Percentiles rank a stretch among this genome's conserved stretches.
These are phyloP conservation scores for Collybiopsis luxurians DNA, from an alignment of 768 basidiomycete species.

Conservation along the genomic window DNA sequence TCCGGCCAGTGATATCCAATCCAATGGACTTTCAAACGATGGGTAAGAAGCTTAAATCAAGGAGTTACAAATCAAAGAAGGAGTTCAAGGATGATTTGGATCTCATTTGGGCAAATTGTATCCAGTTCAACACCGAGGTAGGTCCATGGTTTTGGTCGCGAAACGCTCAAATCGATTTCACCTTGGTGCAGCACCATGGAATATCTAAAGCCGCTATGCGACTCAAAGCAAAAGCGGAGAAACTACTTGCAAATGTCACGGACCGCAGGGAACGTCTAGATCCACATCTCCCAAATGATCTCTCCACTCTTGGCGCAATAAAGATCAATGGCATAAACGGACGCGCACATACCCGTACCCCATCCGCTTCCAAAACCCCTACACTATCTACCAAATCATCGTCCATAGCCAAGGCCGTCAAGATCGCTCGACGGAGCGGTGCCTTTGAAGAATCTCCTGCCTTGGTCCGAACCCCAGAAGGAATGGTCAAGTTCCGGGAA, in stretches of 20 bases:
- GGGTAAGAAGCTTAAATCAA: conserved; percentile 89
- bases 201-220: conserved; percentile 79
- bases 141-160: conserved; percentile 27
- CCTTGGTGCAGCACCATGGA: conserved; percentile 74
- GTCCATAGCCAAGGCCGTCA: conserved; percentile 15
- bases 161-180: background rate
- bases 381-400: conserved; percentile 24
- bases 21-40: conserved; percentile 97
- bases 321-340: conserved; percentile 40
- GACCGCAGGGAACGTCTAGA: conserved; percentile 83
- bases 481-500: conserved; percentile 67
- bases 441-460: conserved; percentile 68
- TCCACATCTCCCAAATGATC: conserved; percentile 56
- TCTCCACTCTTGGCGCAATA: conserved; percentile 21
- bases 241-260: conserved; percentile 83
- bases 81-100: conserved; percentile 94
- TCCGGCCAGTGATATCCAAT: conserved; percentile 72
- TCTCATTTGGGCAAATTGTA: conserved; percentile 96
- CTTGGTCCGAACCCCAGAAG: conserved; percentile 64
- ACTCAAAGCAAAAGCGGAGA: conserved; percentile 81
- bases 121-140: conserved; percentile 89
- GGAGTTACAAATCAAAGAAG: conserved; percentile 89
- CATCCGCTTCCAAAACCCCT: conserved; percentile 29
- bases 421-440: conserved; percentile 33
- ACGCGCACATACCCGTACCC: conserved; percentile 37